A percentile compares a stretch with the other conserved stretches of the same genome.
Evolutionary conservation across 768 basidiomycete species (phyloP).

Genomic region (Serpula lacrymans): DNA sequence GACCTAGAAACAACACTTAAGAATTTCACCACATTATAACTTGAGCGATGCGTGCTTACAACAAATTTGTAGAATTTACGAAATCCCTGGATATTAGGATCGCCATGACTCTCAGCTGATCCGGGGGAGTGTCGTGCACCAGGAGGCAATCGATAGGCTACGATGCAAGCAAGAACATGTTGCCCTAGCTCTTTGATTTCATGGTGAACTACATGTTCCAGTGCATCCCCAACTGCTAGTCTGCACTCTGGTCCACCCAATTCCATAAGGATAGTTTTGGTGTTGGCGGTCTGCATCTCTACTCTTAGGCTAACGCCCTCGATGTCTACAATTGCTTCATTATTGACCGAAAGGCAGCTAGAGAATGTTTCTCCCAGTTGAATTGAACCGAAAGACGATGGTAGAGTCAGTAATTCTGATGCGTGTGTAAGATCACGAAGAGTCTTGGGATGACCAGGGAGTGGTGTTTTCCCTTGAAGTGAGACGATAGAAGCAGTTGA

Average conservation of each 20-base stretch:
- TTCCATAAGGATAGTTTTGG: constrained; percentile 62
- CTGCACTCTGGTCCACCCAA: constrained; percentile 51
- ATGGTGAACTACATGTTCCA: constrained; percentile 70
- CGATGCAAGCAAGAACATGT: constrained; percentile 83
- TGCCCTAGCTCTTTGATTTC: constrained; percentile 95
- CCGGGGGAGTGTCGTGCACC: constrained; percentile 48
- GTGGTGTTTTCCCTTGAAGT: constrained; percentile 66
- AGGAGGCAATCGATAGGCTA: constrained; percentile 74
- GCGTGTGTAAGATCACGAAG: constrained; percentile 78
- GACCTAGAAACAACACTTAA: constrained; percentile 49
- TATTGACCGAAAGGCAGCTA: constrained; percentile 78
- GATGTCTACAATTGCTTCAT: constrained; percentile 63
- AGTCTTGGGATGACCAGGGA: constrained; percentile 78
- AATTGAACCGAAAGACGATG: constrained; percentile 80
- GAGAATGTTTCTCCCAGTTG: constrained; percentile 89
- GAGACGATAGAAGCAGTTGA: constrained; percentile 77
- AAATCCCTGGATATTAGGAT: constrained; percentile 64
- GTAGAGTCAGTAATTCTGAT: constrained; percentile 76
- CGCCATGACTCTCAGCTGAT: constrained; percentile 47
- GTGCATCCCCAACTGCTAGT: constrained; percentile 53
- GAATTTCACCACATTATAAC: not conserved
- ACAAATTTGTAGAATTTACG: constrained; percentile 91
- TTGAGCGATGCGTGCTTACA: constrained; percentile 42
- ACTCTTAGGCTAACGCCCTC: constrained; percentile 64
- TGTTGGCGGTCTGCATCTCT: constrained; percentile 81